These are phyloP conservation scores for Aspergillus sp. DNA, from an alignment of 2,329 filamentous ascomycete species.

Conservation along the genomic window DNA sequence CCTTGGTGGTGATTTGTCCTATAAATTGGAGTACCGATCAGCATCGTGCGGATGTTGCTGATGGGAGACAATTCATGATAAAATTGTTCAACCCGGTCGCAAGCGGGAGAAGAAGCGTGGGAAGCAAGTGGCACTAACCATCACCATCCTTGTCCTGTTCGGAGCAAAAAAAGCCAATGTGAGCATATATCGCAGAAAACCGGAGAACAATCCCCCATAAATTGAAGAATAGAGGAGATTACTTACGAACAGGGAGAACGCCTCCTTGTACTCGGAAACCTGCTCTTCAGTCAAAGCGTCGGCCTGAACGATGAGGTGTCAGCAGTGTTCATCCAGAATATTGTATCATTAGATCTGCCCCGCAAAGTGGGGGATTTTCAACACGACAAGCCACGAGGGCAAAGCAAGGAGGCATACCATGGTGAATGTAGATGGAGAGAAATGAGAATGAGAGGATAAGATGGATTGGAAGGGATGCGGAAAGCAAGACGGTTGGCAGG, in stretches of 20 bases:
- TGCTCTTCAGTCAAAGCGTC: slow-evolving; percentile 99
- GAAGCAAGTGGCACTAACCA: slow-evolving; percentile 57
- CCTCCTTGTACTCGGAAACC: slow-evolving; percentile 99
- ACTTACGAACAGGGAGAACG: slow-evolving; percentile 99
- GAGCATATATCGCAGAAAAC: slow-evolving; percentile 9
- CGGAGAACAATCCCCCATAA: no score
- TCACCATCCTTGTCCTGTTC: slow-evolving; percentile 82
- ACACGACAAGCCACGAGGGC: slow-evolving; percentile 5
- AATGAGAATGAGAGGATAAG: slow-evolving; percentile 14
- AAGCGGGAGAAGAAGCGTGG: neutral
- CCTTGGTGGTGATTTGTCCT: slow-evolving; percentile 91
- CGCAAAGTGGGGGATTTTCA: slow-evolving; percentile 29
- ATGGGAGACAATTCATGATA: neutral
- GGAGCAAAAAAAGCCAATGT: slow-evolving; percentile 13
- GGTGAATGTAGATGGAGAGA: slow-evolving; percentile 15
- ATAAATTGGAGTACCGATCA: slow-evolving; percentile 6
- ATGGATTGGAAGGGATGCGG: slow-evolving; percentile 15
- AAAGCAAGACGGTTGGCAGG: slow-evolving; percentile 6
- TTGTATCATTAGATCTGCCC: neutral
- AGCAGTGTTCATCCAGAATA: slow-evolving; percentile 9
- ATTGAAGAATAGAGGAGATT: neutral
- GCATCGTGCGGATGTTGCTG: neutral
- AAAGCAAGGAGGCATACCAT: slow-evolving; percentile 23
- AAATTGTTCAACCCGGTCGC: neutral
- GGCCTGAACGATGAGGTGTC: slow-evolving; percentile 56